Percentiles rank a stretch among this genome's conserved stretches.
Conservation (phyloP, 2,329 filamentous ascomycete species). For the Alternaria angustiovoidea region DNA sequence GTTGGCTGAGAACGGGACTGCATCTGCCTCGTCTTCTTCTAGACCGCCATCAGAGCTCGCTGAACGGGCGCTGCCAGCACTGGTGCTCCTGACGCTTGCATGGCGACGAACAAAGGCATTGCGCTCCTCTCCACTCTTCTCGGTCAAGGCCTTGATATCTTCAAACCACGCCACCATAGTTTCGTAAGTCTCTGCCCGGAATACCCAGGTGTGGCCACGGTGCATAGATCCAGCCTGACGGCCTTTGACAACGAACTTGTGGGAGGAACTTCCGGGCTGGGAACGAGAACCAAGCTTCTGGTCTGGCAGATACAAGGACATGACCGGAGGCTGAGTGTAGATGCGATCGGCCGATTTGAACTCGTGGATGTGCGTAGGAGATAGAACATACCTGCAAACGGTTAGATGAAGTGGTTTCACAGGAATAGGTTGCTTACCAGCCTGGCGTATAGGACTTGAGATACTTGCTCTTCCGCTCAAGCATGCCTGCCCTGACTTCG, state of each 20-base stretch:
- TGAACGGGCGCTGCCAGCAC: conserved; percentile 66
- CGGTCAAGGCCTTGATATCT: conserved; percentile 88
- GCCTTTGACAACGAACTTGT: conserved; percentile 98
- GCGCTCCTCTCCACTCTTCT: conserved; percentile 86
- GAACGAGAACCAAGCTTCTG: conserved; percentile 96
- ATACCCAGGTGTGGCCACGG: conserved; percentile 75
- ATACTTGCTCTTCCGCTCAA: conserved; percentile 99
- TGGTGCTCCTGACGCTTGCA: conserved; percentile 78
- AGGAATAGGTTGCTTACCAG: conserved; percentile 68
- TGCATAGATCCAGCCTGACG: conserved; percentile 93
- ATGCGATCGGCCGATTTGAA: conserved; percentile 98
- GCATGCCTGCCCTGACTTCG: conserved; percentile 87
- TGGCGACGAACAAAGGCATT: conserved; percentile 86
- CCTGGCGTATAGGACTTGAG: conserved; percentile 96
- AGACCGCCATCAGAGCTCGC: conserved; percentile 54
- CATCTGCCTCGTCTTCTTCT: conserved; percentile 68
- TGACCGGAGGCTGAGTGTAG: conserved; percentile 81
- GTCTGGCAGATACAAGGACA: conserved; percentile 94
- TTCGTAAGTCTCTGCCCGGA: conserved; percentile 76
- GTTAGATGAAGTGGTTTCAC: conserved; percentile 12
- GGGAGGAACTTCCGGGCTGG: conserved; percentile 79
- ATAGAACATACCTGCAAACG: conserved; percentile 81
- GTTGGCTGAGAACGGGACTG: conserved; percentile 70
- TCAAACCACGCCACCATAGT: conserved; percentile 98
- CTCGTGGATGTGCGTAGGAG: conserved; percentile 95